Conservation (phyloP, 2,329 filamentous ascomycete genomes). For the Chaetomiaceae sp. region DNA sequence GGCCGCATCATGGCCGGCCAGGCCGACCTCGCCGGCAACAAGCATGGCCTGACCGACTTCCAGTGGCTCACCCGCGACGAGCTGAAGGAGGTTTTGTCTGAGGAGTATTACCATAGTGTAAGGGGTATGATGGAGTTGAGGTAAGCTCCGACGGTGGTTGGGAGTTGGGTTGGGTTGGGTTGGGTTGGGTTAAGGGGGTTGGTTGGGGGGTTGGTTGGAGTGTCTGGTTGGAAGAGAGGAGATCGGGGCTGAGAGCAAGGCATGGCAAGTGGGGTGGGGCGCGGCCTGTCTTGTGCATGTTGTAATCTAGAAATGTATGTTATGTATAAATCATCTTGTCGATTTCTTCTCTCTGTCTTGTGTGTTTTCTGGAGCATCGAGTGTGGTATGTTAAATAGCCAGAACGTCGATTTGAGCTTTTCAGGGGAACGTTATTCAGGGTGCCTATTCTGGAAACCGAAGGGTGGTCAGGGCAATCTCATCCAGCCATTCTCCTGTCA, state of each 20-base stretch:
- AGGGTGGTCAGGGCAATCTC: too few relatives aligned
- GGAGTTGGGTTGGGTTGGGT: too few relatives aligned
- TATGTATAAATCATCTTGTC: constrained; percentile 10
- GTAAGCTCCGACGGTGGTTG: constrained; percentile 37
- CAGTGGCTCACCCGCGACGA: constrained; percentile 92
- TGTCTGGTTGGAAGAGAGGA: too few relatives aligned
- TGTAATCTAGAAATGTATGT: constrained; percentile 18
- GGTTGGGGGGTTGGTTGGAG: too few relatives aligned
- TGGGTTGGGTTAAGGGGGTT: too few relatives aligned
- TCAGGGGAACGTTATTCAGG: too few relatives aligned
- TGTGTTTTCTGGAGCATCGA: not conserved
- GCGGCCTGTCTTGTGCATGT: constrained; percentile 3
- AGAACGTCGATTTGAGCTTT: too few relatives aligned
- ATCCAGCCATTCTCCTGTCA: too few relatives aligned
- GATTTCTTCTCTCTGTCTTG: not conserved
- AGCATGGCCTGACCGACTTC: constrained; percentile 72
- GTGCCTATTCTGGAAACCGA: too few relatives aligned
- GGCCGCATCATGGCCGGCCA: constrained; percentile 96
- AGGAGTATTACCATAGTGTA: constrained; percentile 68
- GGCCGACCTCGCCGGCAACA: constrained; percentile 69
- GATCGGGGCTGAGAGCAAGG: not conserved
- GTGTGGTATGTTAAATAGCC: not conserved
- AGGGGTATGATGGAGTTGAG: constrained; percentile 79
- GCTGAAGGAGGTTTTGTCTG: constrained; percentile 61
- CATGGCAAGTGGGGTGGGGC: constrained; percentile 3